A percentile compares a stretch with the other conserved stretches of the same genome.
Conservation (phyloP, 306 rosid species). For the Rosa persica region DNA sequence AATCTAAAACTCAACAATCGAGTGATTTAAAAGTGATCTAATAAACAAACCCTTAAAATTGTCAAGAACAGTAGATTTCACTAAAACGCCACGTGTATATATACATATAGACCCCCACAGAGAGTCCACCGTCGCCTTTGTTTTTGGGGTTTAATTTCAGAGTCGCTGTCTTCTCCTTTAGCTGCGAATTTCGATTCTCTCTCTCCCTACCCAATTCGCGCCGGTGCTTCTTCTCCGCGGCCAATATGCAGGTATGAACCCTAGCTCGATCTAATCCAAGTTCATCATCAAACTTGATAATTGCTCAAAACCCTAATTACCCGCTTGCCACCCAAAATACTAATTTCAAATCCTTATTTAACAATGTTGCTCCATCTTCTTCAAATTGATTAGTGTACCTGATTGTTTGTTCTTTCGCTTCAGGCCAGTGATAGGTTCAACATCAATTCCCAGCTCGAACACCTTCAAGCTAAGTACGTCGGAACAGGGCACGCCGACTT, state of each 20-base stretch:
- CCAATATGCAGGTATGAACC: conserved; percentile 35
- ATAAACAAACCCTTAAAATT: too few relatives aligned
- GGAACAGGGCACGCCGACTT: conserved; percentile 95
- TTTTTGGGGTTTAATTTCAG: background rate
- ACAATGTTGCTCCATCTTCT: background rate
- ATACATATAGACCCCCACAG: background rate
- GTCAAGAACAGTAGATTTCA: too few relatives aligned
- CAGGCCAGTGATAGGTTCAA: conserved; percentile 98
- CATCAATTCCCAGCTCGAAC: conserved; percentile 95
- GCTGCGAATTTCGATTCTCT: background rate
- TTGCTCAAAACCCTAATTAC: background rate
- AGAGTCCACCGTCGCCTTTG: background rate
- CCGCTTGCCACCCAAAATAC: background rate
- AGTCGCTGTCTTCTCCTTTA: background rate
- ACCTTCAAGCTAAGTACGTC: conserved; percentile 94
- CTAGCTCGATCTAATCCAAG: background rate
- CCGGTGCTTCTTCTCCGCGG: conserved; percentile 4
- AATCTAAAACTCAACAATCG: too few relatives aligned
- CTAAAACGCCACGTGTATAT: too few relatives aligned
- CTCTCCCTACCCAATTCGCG: background rate
- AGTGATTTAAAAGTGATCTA: too few relatives aligned
- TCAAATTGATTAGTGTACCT: background rate
- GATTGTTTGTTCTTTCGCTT: background rate
- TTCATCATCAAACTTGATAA: background rate
- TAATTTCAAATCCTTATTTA: background rate